Conservation (phyloP, 2,329 filamentous ascomycete genomes). For the Xylaria sp. region DNA sequence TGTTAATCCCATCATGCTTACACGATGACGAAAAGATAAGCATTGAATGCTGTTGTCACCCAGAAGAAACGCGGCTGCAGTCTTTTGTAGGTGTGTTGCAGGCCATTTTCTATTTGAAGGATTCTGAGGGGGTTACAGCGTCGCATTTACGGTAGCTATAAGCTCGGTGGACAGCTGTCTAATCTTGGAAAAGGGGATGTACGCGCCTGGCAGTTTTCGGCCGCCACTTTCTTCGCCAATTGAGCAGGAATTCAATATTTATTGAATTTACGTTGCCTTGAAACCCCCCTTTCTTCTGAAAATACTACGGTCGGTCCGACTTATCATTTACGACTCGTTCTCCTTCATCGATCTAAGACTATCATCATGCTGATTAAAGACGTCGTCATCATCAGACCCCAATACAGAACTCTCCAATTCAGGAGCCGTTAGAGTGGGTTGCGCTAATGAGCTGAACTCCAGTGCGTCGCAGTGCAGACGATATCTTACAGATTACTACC, state of each 20-base stretch:
- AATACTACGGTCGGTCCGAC: no score
- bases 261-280: background rate
- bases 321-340: background rate
- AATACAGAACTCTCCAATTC: background rate
- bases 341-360: background rate
- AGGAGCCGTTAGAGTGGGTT: background rate
- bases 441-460: background rate
- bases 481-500: background rate
- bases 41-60: background rate
- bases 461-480: background rate
- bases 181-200: background rate
- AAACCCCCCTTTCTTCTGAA: background rate
- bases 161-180: background rate
- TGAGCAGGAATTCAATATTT: background rate
- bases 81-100: background rate
- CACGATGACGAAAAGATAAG: background rate
- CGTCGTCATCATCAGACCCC: background rate
- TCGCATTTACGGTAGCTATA: background rate
- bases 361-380: background rate
- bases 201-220: background rate
- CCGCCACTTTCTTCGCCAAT: background rate
- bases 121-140: background rate
- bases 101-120: constrained; percentile 6
- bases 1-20: background rate
- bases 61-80: background rate